Conservation (phyloP, 2,329 filamentous ascomycete species). For the Arachnomyces sp. region DNA sequence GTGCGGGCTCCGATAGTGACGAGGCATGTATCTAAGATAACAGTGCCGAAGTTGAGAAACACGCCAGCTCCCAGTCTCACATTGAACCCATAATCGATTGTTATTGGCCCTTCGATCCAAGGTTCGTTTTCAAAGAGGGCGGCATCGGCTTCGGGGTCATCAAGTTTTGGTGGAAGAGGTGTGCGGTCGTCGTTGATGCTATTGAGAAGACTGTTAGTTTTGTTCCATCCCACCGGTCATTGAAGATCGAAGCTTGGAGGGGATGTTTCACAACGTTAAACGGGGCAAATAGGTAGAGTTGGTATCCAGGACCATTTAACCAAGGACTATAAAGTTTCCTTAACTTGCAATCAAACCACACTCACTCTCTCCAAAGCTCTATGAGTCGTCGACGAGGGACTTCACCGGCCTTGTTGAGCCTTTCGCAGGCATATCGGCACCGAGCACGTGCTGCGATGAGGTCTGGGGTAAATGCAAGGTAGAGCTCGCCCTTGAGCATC, state of each 20-base stretch:
- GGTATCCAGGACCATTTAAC: not conserved
- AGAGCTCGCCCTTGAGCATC: slow-evolving; percentile 64
- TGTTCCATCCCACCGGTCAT: slow-evolving; percentile 1
- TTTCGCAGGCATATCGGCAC: slow-evolving; percentile 53
- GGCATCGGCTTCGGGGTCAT: slow-evolving; percentile 57
- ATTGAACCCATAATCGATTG: slow-evolving; percentile 72
- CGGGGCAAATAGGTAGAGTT: not conserved
- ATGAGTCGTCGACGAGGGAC: slow-evolving; percentile 55
- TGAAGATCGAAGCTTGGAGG: not conserved
- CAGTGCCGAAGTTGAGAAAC: slow-evolving; percentile 68
- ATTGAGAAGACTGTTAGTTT: slow-evolving; percentile 1
- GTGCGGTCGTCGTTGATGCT: slow-evolving; percentile 58
- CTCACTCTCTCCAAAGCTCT: slow-evolving; percentile 66
- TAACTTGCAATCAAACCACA: slow-evolving; percentile 11
- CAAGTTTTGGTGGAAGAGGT: slow-evolving; percentile 54
- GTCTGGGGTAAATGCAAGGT: slow-evolving; percentile 64
- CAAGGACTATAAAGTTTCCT: not conserved
- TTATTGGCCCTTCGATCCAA: slow-evolving; percentile 63
- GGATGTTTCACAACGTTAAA: too few relatives aligned
- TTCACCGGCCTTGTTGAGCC: slow-evolving; percentile 55
- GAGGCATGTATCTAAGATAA: slow-evolving; percentile 67
- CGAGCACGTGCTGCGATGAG: slow-evolving; percentile 56
- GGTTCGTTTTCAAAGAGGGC: slow-evolving; percentile 56
- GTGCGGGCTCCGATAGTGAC: slow-evolving; percentile 71
- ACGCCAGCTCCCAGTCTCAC: slow-evolving; percentile 62